Evolutionary conservation across 2,329 filamentous ascomycete genomes (phyloP), one percentile per base, ranked within the genome.

Genomic region (Scedosporium dehoogii): DNA sequence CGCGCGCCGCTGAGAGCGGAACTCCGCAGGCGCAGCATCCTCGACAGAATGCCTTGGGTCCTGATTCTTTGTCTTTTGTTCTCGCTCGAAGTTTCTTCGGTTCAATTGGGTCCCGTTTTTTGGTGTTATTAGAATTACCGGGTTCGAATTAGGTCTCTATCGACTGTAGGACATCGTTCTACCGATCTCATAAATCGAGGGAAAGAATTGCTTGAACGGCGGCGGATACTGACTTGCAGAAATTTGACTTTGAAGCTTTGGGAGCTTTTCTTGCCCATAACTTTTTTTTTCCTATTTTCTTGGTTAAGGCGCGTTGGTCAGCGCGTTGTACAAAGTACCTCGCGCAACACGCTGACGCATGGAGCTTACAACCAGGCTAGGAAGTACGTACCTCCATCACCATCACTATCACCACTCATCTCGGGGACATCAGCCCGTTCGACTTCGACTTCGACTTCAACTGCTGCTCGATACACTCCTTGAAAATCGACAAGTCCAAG

Each of bases 11-110:
- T n/a, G 9, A 60, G 59, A 6, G 46, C 44, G n/a, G 27, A 33
- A 18, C 48, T 23, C 16, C 59, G 59, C n/a, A 61, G 59, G 48
- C 59, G 59, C 18, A 61, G 59, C 59, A 61, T 61, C 27, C 33
- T 58, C 46, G 46, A 51, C n/a, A 21, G 46, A 23, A 12, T 18
- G n/a, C 21, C 9, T 14, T 51, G 12, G 21, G 46, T 23, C 21
- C 21, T 51, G 7, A 6, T 51, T 51, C 46, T 51, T 51, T 51
- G 5, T n/a, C 9, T 23, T 23, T 51, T 23, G 46, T 51, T 51
- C 46, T 2, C 10, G 10, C 46, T 51, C 16, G 14, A 23, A 6
- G 7, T 18, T 14, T n/a, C 4, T 18, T 51, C 16, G 46, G 33
- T 38, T 38, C 33, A 38, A 38, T 38, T 12, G 9, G 33, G 33